These are phyloP conservation scores for Russula lepida DNA, from an alignment of 768 basidiomycete species.

Conservation along the genomic window DNA sequence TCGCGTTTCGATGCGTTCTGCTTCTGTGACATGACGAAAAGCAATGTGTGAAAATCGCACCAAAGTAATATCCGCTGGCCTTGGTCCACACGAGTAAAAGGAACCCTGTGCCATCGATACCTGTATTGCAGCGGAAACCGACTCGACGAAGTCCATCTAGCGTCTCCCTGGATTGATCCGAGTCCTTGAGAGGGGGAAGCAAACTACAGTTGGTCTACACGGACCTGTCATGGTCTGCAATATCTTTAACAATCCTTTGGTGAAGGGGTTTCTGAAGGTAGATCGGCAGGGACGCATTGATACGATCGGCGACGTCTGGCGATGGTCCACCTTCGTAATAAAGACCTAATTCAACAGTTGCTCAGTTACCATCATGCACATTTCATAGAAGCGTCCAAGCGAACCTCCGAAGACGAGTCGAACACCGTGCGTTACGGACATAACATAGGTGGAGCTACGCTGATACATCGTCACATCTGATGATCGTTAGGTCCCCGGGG, in stretches of 20 bases:
- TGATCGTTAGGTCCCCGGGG: not conserved
- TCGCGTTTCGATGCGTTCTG: not conserved
- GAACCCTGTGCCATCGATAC: slow-evolving; percentile 44
- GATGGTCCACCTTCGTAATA: slow-evolving; percentile 16
- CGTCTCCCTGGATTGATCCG: slow-evolving; percentile 32
- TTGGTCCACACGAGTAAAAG: slow-evolving; percentile 36
- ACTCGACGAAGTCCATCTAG: slow-evolving; percentile 45
- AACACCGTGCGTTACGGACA: slow-evolving; percentile 25
- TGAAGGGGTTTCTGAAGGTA: slow-evolving; percentile 25
- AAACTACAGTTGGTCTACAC: no score
- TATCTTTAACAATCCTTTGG: slow-evolving; percentile 31
- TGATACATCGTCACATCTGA: slow-evolving; percentile 26
- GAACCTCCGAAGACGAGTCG: slow-evolving; percentile 12
- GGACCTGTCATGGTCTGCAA: slow-evolving; percentile 49
- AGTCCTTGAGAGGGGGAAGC: not conserved
- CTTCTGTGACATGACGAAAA: not conserved
- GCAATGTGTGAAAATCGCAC: slow-evolving; percentile 27
- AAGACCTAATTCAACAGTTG: not conserved
- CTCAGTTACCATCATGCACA: not conserved
- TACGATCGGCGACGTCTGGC: slow-evolving; percentile 47
- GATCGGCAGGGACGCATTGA: slow-evolving; percentile 36
- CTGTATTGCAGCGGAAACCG: slow-evolving; percentile 48
- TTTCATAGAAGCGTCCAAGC: not conserved
- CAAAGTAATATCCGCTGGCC: slow-evolving; percentile 60
- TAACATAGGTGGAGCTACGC: slow-evolving; percentile 32